Evolutionary conservation across 129 eudicot species (phyloP).

Genomic region (Ambrosia artemisiifolia): DNA sequence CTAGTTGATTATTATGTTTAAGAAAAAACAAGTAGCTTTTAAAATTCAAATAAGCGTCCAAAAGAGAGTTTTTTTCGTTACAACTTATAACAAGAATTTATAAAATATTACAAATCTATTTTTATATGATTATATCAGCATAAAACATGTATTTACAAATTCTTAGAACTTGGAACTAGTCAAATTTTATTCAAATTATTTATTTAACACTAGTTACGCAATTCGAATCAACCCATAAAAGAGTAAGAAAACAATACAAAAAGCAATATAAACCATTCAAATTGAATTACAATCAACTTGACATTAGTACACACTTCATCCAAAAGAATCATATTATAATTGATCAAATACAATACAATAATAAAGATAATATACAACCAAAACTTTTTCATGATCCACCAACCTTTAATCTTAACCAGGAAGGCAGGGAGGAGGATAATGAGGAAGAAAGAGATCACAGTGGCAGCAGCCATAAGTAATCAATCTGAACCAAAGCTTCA

Average conservation of each 20-base stretch:
- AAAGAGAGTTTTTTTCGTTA: too few species aligned
- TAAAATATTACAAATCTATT: too few species aligned
- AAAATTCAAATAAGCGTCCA: too few species aligned
- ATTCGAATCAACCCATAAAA: not conserved
- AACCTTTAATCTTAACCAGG: conserved; percentile 23
- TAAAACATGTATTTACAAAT: too few species aligned
- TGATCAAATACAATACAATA: not conserved
- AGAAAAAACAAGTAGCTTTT: too few species aligned
- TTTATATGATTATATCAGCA: too few species aligned
- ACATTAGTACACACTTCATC: not conserved
- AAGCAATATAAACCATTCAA: conserved; percentile 6
- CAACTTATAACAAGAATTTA: too few species aligned
- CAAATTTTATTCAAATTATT: too few species aligned
- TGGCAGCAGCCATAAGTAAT: conserved; percentile 25
- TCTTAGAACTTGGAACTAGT: too few species aligned
- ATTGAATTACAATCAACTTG: conserved; percentile 4
- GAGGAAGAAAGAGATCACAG: conserved; percentile 18
- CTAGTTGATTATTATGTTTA: too few species aligned
- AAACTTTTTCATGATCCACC: conserved; percentile 21
- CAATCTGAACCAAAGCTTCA: conserved; percentile 96
- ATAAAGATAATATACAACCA: not conserved
- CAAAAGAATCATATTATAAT: conserved; percentile 5
- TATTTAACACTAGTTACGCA: not conserved
- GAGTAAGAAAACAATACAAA: not conserved
- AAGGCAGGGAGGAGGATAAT: conserved; percentile 16